Percentiles rank a stretch among this genome's conserved stretches.
phyloP scores from a whole-genome alignment of 179 eudicot species.

The Monotropa hypopitys region DNA sequence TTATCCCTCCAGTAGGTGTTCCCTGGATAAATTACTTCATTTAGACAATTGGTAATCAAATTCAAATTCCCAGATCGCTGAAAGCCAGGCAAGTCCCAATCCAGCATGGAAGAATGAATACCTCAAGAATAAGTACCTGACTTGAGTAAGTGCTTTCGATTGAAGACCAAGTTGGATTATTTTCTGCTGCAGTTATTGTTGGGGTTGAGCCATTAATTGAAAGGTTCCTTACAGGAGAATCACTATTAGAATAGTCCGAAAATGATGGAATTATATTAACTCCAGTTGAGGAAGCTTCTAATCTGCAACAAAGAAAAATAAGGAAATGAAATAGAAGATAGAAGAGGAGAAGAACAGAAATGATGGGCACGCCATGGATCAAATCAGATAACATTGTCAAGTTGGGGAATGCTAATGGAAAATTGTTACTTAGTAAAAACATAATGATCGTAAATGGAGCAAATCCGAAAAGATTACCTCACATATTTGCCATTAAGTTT shows the following conservation, averaged over 20 bases:
- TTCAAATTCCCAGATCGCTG: not conserved
- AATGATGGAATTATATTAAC: slow-evolving; percentile 42
- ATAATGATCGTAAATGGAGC: not conserved
- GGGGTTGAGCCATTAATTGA: slow-evolving; percentile 17
- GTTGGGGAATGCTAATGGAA: not conserved
- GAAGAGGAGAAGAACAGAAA: not conserved
- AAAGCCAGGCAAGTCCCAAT: not conserved
- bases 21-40: slow-evolving; percentile 29
- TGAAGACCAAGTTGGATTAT: slow-evolving; percentile 18
- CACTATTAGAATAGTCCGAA: slow-evolving; percentile 15
- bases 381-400: not conserved
- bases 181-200: slow-evolving; percentile 14
- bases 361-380: not conserved
- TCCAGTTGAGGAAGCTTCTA: slow-evolving; percentile 76
- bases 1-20: slow-evolving; percentile 34
- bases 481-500: slow-evolving; percentile 55
- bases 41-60: not conserved
- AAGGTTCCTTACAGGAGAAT: slow-evolving; percentile 21
- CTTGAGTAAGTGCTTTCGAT: slow-evolving; percentile 17
- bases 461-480: slow-evolving; percentile 37
- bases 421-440: not conserved
- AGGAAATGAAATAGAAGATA: not conserved
- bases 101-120: slow-evolving; percentile 3
- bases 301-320: slow-evolving; percentile 27
- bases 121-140: slow-evolving; percentile 23